phyloP scores from a whole-genome alignment of 495 filamentous ascomycete genomes.

The Penicillium daleae region DNA sequence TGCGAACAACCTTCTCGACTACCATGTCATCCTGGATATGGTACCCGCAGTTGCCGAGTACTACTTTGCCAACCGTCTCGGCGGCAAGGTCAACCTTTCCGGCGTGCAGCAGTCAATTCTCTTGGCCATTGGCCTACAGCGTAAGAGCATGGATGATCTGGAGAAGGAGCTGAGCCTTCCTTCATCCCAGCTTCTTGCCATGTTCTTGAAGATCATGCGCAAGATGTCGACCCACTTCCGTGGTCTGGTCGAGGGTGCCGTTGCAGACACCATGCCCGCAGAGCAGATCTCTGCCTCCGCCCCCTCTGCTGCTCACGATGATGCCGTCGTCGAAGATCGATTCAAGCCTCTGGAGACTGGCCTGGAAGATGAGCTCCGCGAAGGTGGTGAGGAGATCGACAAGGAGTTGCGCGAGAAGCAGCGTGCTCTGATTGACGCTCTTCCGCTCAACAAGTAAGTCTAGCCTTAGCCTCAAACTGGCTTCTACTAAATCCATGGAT shows the following conservation, averaged over 20 bases:
- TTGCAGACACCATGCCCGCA: slow-evolving; percentile 68
- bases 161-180: slow-evolving; percentile 79
- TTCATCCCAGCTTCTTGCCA: slow-evolving; percentile 81
- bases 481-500: slow-evolving; percentile 20
- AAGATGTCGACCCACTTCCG: slow-evolving; percentile 82
- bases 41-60: slow-evolving; percentile 77
- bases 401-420: slow-evolving; percentile 73
- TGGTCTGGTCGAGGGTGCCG: slow-evolving; percentile 70
- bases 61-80: slow-evolving; percentile 80
- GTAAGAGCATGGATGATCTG: slow-evolving; percentile 79
- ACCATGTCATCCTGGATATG: slow-evolving; percentile 95
- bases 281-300: slow-evolving; percentile 56
- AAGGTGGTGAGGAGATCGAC: slow-evolving; percentile 78
- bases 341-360: slow-evolving; percentile 70
- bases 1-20: slow-evolving; percentile 94
- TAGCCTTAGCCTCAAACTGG: slow-evolving; percentile 6
- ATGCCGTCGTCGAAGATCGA: slow-evolving; percentile 56
- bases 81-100: slow-evolving; percentile 65
- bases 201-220: slow-evolving; percentile 94
- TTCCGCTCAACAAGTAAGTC: slow-evolving; percentile 85
- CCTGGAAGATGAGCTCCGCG: slow-evolving; percentile 85
- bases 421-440: slow-evolving; percentile 81
- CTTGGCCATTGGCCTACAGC: slow-evolving; percentile 84
- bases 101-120: slow-evolving; percentile 84
- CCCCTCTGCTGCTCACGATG: slow-evolving; percentile 64